These are phyloP conservation scores for Tuber indicum DNA, from an alignment of 495 filamentous ascomycete genomes.

Conservation along the genomic window DNA sequence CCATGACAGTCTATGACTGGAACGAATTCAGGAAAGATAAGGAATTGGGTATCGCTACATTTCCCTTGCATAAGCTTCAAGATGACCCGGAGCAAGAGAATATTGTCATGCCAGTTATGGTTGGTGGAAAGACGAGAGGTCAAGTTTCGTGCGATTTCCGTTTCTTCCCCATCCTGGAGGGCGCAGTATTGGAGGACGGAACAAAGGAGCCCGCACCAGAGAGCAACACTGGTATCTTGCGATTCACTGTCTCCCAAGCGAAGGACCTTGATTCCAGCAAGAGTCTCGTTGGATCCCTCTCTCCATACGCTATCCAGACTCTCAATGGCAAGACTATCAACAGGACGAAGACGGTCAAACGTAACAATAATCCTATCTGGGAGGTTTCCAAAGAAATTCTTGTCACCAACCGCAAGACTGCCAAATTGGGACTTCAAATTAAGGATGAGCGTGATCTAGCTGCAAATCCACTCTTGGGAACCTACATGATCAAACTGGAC, in stretches of 20 bases:
- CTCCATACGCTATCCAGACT: conserved; percentile 78
- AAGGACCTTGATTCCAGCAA: conserved; percentile 90
- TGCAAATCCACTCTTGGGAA: conserved; percentile 77
- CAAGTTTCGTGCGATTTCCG: conserved; percentile 72
- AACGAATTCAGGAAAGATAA: conserved; percentile 96
- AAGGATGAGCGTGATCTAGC: conserved; percentile 87
- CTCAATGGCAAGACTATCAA: conserved; percentile 87
- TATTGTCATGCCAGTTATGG: conserved; percentile 70
- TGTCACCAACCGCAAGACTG: conserved; percentile 83
- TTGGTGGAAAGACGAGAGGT: conserved; percentile 77
- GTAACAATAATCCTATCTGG: conserved; percentile 94
- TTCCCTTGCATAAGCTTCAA: conserved; percentile 74
- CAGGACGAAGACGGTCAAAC: conserved; percentile 78
- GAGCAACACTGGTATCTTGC: conserved; percentile 82
- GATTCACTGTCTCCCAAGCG: conserved; percentile 87
- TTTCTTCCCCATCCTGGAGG: conserved; percentile 89
- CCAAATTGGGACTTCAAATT: conserved; percentile 80
- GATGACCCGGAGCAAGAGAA: conserved; percentile 72
- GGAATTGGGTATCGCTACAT: conserved; percentile 79
- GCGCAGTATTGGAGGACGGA: conserved; percentile 64
- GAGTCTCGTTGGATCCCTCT: conserved; percentile 80
- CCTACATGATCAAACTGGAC: conserved; percentile 87
- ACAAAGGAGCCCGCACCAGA: conserved; percentile 74
- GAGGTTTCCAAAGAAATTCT: conserved; percentile 84
- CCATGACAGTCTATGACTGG: conserved; percentile 78